Base-by-base conservation (phyloP, 352 stramenopile genomes). In the Achlya hypogyna region DNA sequence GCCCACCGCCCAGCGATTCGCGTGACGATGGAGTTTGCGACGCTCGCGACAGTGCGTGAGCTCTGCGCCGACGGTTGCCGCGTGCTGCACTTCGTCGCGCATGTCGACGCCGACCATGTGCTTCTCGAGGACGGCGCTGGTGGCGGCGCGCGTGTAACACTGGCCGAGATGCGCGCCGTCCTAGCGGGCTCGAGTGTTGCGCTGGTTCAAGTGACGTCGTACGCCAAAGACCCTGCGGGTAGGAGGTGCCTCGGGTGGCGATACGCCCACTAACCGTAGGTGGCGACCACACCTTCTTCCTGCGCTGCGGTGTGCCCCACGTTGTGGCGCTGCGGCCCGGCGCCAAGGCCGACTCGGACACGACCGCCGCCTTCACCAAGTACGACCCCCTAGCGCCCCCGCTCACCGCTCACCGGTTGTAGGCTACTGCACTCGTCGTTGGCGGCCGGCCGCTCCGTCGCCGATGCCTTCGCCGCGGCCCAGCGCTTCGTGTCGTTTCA, bases 11-110 rank as follows among this genome's bases (percentile, higher is more conserved):
- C 51, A 23, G 29, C 42, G n/a, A 29, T 67, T 10, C 28, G 59
- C 18, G 28, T 67, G 16, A 38, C 42, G n/a, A 22, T 67, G 2
- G 60, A 67, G 29, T 67, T 67, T 58, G 60, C 60, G 29, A 45
- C 60, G 23, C 40, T n/a, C 16, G 42, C 18, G 9, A 49, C 29
- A 0, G 23, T 67, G 1, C 16, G 10, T 22, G 60, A 67, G 9
- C 38, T 67, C 20, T 49, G 51, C 42, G 31, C 25, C n/a, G 60
- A 67, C 32, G 60, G 60, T 6, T 67, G 60, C 38, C 60, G 32
- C n/a, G 10, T 67, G 0, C 20, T 67, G 20, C 60, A 67, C 28
- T 28, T 67, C 9, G 60, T 49, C 8, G 56, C 42, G 22, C 20
- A 49, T 10, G 60, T 49, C n/a, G 47, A 31, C 31, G 12, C n/a